phyloP scores from a whole-genome alignment of 2,329 filamentous ascomycete species.

The Botrytis paeoniae region DNA sequence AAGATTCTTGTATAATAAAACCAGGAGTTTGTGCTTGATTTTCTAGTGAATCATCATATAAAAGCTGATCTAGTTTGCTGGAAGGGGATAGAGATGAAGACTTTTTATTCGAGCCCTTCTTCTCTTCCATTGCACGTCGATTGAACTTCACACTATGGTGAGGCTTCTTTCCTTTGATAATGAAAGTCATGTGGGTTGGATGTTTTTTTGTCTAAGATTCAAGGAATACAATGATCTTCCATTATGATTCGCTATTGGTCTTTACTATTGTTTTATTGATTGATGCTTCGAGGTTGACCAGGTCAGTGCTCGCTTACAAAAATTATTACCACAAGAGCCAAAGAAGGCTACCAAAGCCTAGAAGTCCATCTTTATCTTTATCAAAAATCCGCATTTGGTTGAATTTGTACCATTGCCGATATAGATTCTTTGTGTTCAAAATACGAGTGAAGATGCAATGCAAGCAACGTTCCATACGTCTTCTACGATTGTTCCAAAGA shows the following conservation, averaged over 20 bases:
- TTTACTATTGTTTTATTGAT: conserved; percentile 6
- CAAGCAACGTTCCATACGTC: conserved; percentile 18
- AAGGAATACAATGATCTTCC: conserved; percentile 7
- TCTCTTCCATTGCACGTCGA: conserved; percentile 28
- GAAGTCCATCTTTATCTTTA: neutral
- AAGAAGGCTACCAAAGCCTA: neutral
- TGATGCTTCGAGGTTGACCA: neutral
- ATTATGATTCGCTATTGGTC: conserved; percentile 15
- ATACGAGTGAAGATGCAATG: neutral
- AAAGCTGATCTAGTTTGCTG: conserved; percentile 21
- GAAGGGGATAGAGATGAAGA: conserved; percentile 19
- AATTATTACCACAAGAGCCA: neutral
- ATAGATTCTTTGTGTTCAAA: neutral
- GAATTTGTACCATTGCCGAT: neutral
- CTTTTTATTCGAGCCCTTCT: neutral
- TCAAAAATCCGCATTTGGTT: conserved; percentile 3
- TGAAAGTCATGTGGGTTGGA: conserved; percentile 34
- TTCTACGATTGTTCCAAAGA: conserved; percentile 5
- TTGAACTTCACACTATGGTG: conserved; percentile 35
- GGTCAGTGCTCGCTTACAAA: conserved; percentile 19
- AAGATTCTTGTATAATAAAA: conserved; percentile 26
- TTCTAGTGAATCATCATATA: conserved; percentile 20
- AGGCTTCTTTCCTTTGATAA: conserved; percentile 35
- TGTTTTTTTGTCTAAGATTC: conserved; percentile 5
- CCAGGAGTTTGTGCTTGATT: conserved; percentile 22